Base-by-base conservation (phyloP, 208 protist genomes). In the Trypanosoma brucei region DNA sequence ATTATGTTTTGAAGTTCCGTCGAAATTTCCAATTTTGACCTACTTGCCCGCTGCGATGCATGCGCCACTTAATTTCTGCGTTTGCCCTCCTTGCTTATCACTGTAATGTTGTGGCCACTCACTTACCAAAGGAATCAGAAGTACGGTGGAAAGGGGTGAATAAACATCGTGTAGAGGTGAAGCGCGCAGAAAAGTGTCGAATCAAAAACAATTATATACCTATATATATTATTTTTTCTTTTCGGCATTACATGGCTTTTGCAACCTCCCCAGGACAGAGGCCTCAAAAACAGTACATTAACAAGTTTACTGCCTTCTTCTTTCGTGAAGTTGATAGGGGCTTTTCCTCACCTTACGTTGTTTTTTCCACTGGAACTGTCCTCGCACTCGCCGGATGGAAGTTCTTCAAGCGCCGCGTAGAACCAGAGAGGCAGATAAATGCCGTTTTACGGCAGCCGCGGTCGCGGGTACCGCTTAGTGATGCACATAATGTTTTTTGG, bases 261-360 rank as follows among this genome's bases (percentile, higher is more conserved):
- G 44, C 44, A 48, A n/a, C 22, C 22, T 46, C 78, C 13, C 52
- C 74, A 3, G 81, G 82, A 0, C 78, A 85, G 70, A 52, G 59
- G 3, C 52, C 64, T 35, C 44, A 71, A 59, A 75, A 67, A 54
- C 59, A 59, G 38, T 87, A 81, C 59, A n/a, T 75, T 22, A 88
- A 89, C 68, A 77, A 79, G 54, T 66, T 70, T 50, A 84, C 82
- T 7, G 61, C 73, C 57, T 92, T 91, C 52, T 91, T 95, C 66
- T 95, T 95, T 45, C 77, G 64, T 13, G 76, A 95, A 69, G 65
- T 95, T 6, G 83, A 95, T 69, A 91, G 81, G 70, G 86, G 85
- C 30, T 53, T 93, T 14, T 40, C 68, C 44, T 95, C 89, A 8
- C 86, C 83, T 5, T 92, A 79, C 51, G 56, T 93, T 30, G 66